A percentile compares a stretch with the other conserved stretches of the same genome.
phyloP scores from a whole-genome alignment of 176 grass and related monocot genomes.

The Ensete glaucum region DNA sequence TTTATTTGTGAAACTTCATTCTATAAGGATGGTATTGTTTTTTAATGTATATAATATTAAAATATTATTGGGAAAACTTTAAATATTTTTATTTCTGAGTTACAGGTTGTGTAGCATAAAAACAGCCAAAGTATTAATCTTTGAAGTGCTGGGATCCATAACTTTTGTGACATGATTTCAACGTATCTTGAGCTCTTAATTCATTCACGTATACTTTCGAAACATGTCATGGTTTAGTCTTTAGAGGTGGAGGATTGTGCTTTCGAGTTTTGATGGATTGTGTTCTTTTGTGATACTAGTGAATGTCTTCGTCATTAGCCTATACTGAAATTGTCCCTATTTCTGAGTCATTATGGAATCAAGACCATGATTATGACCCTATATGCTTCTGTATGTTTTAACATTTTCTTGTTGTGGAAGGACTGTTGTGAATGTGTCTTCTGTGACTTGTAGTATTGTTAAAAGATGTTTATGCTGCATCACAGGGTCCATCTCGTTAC shows the following conservation, averaged over 20 bases:
- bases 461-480: no score
- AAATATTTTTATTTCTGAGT: no score
- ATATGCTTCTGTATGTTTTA: background rate
- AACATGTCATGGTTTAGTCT: background rate
- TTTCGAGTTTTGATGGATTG: background rate
- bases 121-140: no score
- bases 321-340: background rate
- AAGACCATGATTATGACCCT: background rate
- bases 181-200: no score
- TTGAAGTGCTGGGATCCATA: no score
- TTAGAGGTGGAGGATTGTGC: background rate
- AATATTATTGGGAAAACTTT: no score
- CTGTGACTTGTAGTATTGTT: no score
- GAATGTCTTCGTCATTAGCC: background rate
- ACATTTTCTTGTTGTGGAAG: background rate
- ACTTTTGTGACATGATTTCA: no score
- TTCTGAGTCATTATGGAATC: background rate
- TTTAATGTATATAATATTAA: no score
- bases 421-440: background rate
- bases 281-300: background rate
- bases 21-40: constrained; percentile 2
- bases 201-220: no score
- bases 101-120: no score
- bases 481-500: no score
- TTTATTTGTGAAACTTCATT: background rate